Base-by-base conservation (phyloP, 257 asterid genomes). In the Gardenia jasminoides region DNA sequence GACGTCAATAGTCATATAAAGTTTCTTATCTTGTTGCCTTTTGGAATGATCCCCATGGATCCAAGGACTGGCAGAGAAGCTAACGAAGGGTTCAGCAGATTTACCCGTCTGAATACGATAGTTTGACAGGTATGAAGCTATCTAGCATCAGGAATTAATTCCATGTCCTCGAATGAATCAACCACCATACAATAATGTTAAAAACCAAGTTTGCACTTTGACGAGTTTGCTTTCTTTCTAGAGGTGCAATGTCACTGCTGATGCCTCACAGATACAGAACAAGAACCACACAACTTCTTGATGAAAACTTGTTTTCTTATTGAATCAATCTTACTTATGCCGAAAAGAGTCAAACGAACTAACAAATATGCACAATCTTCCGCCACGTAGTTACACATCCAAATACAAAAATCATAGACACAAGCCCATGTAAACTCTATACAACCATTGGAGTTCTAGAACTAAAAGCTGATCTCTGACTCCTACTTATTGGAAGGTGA, bases 401-500 rank as follows among this genome's bases (percentile, higher is more conserved):
- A 76, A 79, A 77, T 22, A 66, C 33, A 72, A 79, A 67, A 81
- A 79, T 36, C 67, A 71, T 80, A 84, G 87, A 82, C 81, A 83
- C 65, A 78, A 78, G 82, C 82, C 88, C 88, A 78, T 41, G 58
- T 19, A 64, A 82, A 0, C 48, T 48, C 81, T 87, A 94, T 84
- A 89, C 97, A 67, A 86, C 74, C 10, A 44, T 77, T 70, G 98
- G 88, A 81, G 88, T 79, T 84, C 93, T 88, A 75, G 87, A 48
- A 59, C 81, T 86, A 67, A 86, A 90, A 83, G 93, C 87, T 39
- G 96, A 54, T 86, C 98, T 86, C 70, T 86, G 92, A 80, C 95
- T 89, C 88, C 97, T 88, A 82, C 96, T 93, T 81, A 93, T 90
- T 3, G 99, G 99, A 56, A 96, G 98, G 82, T 91, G 92, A 74